Evolutionary conservation across 495 filamentous ascomycete species (phyloP).

Genomic region (Neurospora africana): DNA sequence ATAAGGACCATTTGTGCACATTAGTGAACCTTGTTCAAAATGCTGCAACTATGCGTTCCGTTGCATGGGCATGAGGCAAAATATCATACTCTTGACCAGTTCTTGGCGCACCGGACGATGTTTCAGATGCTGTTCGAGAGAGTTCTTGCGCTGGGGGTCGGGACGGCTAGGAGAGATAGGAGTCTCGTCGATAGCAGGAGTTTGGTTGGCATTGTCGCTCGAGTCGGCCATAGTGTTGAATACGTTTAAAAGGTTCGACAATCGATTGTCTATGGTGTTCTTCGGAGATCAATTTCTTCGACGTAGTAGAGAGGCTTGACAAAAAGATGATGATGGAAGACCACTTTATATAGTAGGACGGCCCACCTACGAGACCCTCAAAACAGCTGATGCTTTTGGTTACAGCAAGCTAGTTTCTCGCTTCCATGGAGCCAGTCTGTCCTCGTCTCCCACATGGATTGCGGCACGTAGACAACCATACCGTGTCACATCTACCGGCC

Average conservation of each 20-base stretch:
- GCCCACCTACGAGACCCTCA: background rate
- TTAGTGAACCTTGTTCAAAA: background rate
- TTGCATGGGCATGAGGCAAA: background rate
- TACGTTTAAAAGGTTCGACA: background rate
- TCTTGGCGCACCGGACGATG: conserved; percentile 71
- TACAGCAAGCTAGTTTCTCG: background rate
- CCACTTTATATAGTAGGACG: background rate
- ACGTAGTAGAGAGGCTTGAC: background rate
- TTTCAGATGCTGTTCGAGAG: conserved; percentile 77
- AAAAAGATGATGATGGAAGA: background rate
- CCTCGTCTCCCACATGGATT: background rate
- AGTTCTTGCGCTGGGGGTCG: conserved; percentile 60
- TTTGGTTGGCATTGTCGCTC: conserved; percentile 10
- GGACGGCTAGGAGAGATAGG: conserved; percentile 54
- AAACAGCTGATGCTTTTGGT: background rate
- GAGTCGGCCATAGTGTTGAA: conserved; percentile 30
- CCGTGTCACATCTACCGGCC: background rate
- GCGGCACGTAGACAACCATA: background rate
- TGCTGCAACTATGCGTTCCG: background rate
- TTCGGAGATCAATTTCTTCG: background rate
- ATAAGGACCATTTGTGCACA: background rate
- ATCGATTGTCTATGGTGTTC: background rate
- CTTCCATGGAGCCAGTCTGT: background rate
- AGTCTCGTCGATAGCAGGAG: conserved; percentile 32
- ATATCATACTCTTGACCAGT: conserved; percentile 64